These are phyloP conservation scores for Hygrophoropsis aurantiaca DNA, from an alignment of 768 basidiomycete genomes.

Conservation along the genomic window DNA sequence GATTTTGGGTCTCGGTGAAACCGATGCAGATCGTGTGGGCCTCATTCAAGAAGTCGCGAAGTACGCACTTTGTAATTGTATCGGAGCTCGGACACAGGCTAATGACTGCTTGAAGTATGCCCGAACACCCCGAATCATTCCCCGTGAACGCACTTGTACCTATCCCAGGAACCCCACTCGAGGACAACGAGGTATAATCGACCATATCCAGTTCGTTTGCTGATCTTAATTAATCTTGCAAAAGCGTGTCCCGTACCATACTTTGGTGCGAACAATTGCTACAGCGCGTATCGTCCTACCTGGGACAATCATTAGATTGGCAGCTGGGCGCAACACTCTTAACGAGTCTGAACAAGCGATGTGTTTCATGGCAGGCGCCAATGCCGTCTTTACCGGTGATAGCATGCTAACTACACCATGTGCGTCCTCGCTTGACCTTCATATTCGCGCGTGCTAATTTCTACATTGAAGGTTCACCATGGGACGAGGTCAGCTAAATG, in stretches of 20 bases:
- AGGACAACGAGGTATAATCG: constrained; percentile 74
- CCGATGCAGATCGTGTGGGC: constrained; percentile 86
- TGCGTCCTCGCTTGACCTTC: constrained; percentile 39
- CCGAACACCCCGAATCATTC: constrained; percentile 97
- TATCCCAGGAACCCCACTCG: constrained; percentile 91
- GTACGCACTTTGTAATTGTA: constrained; percentile 43
- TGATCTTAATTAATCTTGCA: constrained; percentile 12
- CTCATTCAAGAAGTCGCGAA: constrained; percentile 92
- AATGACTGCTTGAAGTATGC: constrained; percentile 55
- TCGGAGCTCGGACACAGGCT: neutral
- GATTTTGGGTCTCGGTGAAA: constrained; percentile 91
- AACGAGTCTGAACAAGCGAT: constrained; percentile 92
- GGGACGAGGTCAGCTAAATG: constrained; percentile 72
- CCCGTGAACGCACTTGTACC: constrained; percentile 97
- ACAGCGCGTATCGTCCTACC: constrained; percentile 93
- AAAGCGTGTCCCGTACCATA: constrained; percentile 79
- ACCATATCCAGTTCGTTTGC: neutral
- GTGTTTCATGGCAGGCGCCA: constrained; percentile 98
- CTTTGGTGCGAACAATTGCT: constrained; percentile 89
- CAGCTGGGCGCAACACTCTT: constrained; percentile 89
- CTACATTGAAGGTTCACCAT: constrained; percentile 67
- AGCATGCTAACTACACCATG: constrained; percentile 97
- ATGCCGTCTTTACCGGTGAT: constrained; percentile 98
- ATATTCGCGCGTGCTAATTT: too few species aligned
- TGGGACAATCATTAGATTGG: constrained; percentile 89